Base-by-base conservation (phyloP, 1,284 basidiomycete genomes). In the Puccinia hordei region DNA sequence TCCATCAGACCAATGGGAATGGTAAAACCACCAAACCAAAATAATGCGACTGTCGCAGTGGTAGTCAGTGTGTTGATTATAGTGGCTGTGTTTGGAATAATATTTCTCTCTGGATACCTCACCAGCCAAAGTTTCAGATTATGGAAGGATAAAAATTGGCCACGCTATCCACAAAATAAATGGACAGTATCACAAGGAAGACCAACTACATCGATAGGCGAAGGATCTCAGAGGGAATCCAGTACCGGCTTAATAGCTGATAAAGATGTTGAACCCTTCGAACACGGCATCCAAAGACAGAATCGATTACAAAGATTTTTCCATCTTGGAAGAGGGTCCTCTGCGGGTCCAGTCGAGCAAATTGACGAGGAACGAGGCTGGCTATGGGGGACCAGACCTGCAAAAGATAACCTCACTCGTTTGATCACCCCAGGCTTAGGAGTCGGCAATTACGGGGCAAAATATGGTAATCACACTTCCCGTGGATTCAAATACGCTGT, bases 361-460 rank as follows among this genome's bases (percentile, higher is more conserved):
- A 38, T 79, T 30, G 77, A 71, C 44, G 55, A 79, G 17, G 77
- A 79, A 72, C 35, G 66, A 17, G 68, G 77, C 12, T 79, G 66
- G 68, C n/a, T 46, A 35, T 80, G 77, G 77, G 77, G 55, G 13
- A 53, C 77, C 22, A 57, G 35, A 27, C 41, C 44, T 19, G 44
- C 53, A 15, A 71, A 78, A 55, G 57, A 75, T 33, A 49, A 61
- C 41, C 41, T 44, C 1, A 51, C 77, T n/a, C 77, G 44, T 19
- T 35, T 57, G 17, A 22, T 24, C 24, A 73, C 59, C 27, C 69
- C 77, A 12, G 77, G 68, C 27, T 24, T 80, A 12, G 77, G 77
- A 2, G 61, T 33, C 22, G 77, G 55, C n/a, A 69, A 65, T 27
- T 80, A 80, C 44, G 46, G 68, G 8, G 41, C 77, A 15, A 72